These are phyloP conservation scores for Paratinospora sagittata DNA, from an alignment of 164 flowering plant species.

Conservation along the genomic window DNA sequence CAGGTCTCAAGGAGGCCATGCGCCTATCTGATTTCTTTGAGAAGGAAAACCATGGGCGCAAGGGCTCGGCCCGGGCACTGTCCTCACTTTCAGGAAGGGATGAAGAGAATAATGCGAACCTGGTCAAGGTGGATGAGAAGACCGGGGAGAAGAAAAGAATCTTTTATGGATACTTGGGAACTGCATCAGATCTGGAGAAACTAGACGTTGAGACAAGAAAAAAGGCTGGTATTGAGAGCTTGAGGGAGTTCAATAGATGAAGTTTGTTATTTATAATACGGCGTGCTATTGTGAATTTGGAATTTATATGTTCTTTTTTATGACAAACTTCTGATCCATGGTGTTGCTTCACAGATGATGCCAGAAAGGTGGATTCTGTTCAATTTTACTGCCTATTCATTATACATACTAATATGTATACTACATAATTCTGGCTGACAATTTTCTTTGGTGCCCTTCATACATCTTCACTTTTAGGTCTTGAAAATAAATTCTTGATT, in stretches of 20 bases:
- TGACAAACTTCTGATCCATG: background rate
- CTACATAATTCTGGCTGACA: background rate
- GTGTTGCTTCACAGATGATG: background rate
- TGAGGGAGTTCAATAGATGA: conserved; percentile 33
- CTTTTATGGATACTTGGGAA: conserved; percentile 74
- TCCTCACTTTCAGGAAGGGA: conserved; percentile 41
- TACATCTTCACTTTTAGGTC: background rate
- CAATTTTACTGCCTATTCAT: background rate
- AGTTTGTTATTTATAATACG: conserved; percentile 16
- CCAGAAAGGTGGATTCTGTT: background rate
- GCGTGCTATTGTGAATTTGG: background rate
- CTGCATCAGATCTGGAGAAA: conserved; percentile 69
- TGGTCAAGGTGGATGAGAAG: conserved; percentile 61
- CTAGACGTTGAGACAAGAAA: conserved; percentile 79
- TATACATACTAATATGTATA: background rate
- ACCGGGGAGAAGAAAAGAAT: conserved; percentile 69
- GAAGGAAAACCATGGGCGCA: conserved; percentile 78
- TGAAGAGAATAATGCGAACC: conserved; percentile 72
- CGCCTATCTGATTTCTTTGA: conserved; percentile 69
- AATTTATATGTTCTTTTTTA: background rate
- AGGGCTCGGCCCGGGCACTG: conserved; percentile 57
- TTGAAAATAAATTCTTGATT: too few species aligned
- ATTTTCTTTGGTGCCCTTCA: background rate
- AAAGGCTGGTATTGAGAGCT: conserved; percentile 63
- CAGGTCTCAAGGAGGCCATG: conserved; percentile 70